Percentiles rank a stretch among this genome's conserved stretches.
Conservation (phyloP, 352 stramenopile species). For the Globisporangium polare region DNA sequence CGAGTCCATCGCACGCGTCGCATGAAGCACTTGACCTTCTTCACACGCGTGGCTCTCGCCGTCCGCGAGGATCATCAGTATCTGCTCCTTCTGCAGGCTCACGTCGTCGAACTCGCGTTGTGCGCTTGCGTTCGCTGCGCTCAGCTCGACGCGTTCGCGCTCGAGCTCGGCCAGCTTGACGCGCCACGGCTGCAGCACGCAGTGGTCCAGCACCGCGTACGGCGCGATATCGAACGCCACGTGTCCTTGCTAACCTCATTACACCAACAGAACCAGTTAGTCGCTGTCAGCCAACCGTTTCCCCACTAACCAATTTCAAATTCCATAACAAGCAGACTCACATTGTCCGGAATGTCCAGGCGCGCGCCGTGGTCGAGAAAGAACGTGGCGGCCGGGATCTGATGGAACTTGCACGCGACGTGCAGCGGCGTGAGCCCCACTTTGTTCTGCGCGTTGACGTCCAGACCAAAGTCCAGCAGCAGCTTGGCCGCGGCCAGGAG, state of each 20-base stretch:
- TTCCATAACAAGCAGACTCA: slow-evolving; percentile 14
- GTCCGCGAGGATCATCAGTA: slow-evolving; percentile 35
- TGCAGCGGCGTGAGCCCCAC: slow-evolving; percentile 53
- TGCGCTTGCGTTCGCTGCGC: slow-evolving; percentile 15
- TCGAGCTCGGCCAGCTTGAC: slow-evolving; percentile 16
- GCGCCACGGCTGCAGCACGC: slow-evolving; percentile 31
- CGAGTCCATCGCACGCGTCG: slow-evolving; percentile 17
- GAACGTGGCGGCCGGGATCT: slow-evolving; percentile 30
- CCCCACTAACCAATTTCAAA: neutral
- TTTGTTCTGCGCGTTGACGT: slow-evolving; percentile 43
- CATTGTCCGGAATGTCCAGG: slow-evolving; percentile 45
- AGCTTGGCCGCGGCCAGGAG: slow-evolving; percentile 34
- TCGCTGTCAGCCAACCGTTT: neutral
- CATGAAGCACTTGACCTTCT: slow-evolving; percentile 17
- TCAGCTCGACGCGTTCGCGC: slow-evolving; percentile 17
- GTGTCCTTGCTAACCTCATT: slow-evolving; percentile 27
- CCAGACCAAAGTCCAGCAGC: slow-evolving; percentile 34
- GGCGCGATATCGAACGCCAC: slow-evolving; percentile 48
- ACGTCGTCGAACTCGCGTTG: slow-evolving; percentile 16
- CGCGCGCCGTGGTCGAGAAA: slow-evolving; percentile 31
- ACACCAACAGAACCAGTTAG: neutral
- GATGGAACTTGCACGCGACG: slow-evolving; percentile 49
- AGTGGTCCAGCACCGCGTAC: slow-evolving; percentile 36
- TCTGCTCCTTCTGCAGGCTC: slow-evolving; percentile 17
- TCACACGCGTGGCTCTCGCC: slow-evolving; percentile 30